Evolutionary conservation across 179 eudicot genomes (phyloP), one percentile per base, ranked within the genome.

Genomic region (Silene vulgaris): DNA sequence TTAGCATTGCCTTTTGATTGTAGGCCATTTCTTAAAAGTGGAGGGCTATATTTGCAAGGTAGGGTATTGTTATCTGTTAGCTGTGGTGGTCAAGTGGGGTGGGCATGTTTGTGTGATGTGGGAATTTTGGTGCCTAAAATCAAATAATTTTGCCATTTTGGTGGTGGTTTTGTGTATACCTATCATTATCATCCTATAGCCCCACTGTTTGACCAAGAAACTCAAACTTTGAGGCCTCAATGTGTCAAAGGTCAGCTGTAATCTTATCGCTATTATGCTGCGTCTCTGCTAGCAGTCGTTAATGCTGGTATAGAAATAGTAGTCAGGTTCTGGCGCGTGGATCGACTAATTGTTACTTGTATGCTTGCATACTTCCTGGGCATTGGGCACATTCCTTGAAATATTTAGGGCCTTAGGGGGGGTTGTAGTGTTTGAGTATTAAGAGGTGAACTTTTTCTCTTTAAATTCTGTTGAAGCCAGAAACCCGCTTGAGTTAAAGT

Each of bases 191-290:
- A 93, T 81, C 98, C 97, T 4, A 94, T 92, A 43, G 91, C 92
- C 74, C 97, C 98, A 54, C 77, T 94, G 43, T 94, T 91, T 82
- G 97, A 94, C 81, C 97, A 90, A 78, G 96, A 91, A 76, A 84
- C 88, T 73, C 98, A 94, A 86, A 87, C 93, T 59, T 80, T 91
- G 80, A 89, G 86, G 85, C 97, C 97, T 40, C 90, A 92, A 61
- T 94, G 97, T 78, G 86, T 94, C 45, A 92, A 23, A 23, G 26
- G 63, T 69, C 35, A 14, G 50, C 26, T 6, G 30, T 65, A 13
- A 12, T 71, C 40, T 52, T 48, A 52, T 61, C 35, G 29, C 28
- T 23, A 50, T 65, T 30, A 71, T 65, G 28, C 57, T 29, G n/a
- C 43, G 7, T 29, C 56, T 8, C 20, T 26, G 7, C 26, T 17